Percentiles rank a stretch among this genome's conserved stretches.
Conservation (phyloP, 495 filamentous ascomycete genomes). For the Penicillium arizonense region DNA sequence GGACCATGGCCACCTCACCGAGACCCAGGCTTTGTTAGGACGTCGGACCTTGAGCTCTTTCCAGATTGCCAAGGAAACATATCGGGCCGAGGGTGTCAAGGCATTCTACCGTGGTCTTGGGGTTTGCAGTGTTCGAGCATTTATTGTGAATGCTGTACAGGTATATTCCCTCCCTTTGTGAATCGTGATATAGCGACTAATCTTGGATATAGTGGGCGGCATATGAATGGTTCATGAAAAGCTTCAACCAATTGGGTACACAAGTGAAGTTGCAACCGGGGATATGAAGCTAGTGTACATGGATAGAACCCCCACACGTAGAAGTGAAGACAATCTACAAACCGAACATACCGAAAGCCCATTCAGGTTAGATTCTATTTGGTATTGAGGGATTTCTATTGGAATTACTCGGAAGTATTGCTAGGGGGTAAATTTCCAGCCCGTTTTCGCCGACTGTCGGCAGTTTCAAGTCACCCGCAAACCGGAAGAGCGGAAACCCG, state of each 20-base stretch:
- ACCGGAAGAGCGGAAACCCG: slow-evolving; percentile 28
- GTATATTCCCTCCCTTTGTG: slow-evolving; percentile 30
- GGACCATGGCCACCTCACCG: slow-evolving; percentile 19
- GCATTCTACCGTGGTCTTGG: slow-evolving; percentile 78
- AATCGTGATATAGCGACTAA: slow-evolving; percentile 1
- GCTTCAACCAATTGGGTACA: slow-evolving; percentile 19
- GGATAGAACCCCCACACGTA: not conserved
- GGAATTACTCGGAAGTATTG: slow-evolving; percentile 24
- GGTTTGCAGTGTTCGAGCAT: slow-evolving; percentile 78
- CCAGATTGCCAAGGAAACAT: slow-evolving; percentile 60
- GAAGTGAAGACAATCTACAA: slow-evolving; percentile 7
- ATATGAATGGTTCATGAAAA: slow-evolving; percentile 78
- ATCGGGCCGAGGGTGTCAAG: slow-evolving; percentile 58
- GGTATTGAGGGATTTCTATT: slow-evolving; percentile 36
- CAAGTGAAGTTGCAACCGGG: not conserved
- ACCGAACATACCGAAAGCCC: slow-evolving; percentile 18
- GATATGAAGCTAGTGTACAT: not conserved
- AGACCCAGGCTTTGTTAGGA: slow-evolving; percentile 23
- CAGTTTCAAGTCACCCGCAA: slow-evolving; percentile 25
- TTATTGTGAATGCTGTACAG: slow-evolving; percentile 74
- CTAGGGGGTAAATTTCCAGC: slow-evolving; percentile 27
- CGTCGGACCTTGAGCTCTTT: slow-evolving; percentile 50
- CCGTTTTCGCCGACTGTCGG: slow-evolving; percentile 31
- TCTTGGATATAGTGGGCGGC: slow-evolving; percentile 64
- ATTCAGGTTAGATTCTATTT: slow-evolving; percentile 28